Base-by-base conservation (phyloP, 1,284 basidiomycete genomes). In the Calocybe gambosa region DNA sequence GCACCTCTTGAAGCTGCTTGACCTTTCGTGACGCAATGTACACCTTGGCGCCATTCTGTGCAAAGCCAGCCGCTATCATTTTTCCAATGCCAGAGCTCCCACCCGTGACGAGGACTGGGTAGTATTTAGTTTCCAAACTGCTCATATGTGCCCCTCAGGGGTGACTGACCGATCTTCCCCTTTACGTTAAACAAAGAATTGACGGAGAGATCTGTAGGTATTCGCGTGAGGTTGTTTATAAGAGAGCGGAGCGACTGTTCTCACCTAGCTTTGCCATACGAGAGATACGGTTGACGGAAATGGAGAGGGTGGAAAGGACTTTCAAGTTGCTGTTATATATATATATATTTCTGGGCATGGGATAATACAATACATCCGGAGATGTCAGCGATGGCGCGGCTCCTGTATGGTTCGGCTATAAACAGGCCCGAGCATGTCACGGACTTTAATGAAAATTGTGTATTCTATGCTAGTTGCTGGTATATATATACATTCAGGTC, bases 21-120 rank as follows among this genome's bases (percentile, higher is more conserved):
- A 88, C 85, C 58, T 92, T 92, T 41, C 89, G 73, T 2, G 85
- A 85, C 7, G 92, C 91, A 56, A 94, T 92, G 66, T 93, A 89
- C 21, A 90, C 85, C 53, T 80, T 85, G 29, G 82, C 86, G 6
- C 89, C 89, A 56, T 91, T 93, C 65, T 84, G 80, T 1, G 87
- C 85, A 55, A 89, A 81, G 0, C 84, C 83, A 0, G 80, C 70
- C 5, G 90, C 84, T 55, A 93, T 91, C 80, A 90, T 85, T 56
- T 77, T 80, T 1, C 89, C 88, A 37, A 91, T 77, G 0, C 88
- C 89, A 29, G 82, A 80, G 37, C 83, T 79, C 26, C 89, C 89
- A 1, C 89, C 89, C 3, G 87, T 91, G 13, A 92, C 77, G 37
- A 92, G 75, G 33, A 85, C 86, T 88, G 52, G 7, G 31, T 12